A percentile compares a stretch with the other conserved stretches of the same genome.
phyloP scores from a whole-genome alignment of 306 rosid species.

The Corylus americana region DNA sequence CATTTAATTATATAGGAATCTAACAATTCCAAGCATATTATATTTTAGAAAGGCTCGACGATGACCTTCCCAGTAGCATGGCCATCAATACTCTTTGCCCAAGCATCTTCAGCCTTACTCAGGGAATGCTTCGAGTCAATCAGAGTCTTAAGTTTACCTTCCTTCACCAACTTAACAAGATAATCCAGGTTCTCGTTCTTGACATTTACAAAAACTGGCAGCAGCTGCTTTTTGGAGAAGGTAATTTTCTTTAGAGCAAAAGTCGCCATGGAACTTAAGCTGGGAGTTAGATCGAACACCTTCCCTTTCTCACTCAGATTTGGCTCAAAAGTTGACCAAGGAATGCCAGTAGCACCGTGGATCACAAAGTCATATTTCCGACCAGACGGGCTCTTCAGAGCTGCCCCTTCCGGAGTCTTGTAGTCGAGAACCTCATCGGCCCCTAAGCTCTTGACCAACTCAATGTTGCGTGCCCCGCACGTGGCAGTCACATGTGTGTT shows the following conservation, averaged over 20 bases:
- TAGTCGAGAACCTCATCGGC: constrained; percentile 86
- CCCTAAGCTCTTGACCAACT: constrained; percentile 63
- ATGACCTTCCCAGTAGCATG: constrained; percentile 86
- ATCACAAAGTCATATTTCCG: constrained; percentile 65
- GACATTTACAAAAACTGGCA: constrained; percentile 43
- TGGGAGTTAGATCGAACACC: constrained; percentile 61
- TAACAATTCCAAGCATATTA: background rate
- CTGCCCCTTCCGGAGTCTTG: constrained; percentile 70
- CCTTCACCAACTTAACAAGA: constrained; percentile 65
- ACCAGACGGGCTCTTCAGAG: constrained; percentile 72
- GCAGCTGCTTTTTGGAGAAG: constrained; percentile 66
- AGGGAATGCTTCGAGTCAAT: constrained; percentile 60
- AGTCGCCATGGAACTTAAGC: constrained; percentile 32
- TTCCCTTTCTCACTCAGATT: constrained; percentile 57
- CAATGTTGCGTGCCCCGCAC: constrained; percentile 72
- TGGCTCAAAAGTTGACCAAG: constrained; percentile 77
- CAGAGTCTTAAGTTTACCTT: constrained; percentile 67
- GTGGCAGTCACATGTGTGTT: constrained; percentile 82
- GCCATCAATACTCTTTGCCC: constrained; percentile 70
- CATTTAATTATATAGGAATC: background rate
- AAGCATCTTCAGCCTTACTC: constrained; percentile 64
- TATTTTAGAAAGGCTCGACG: constrained; percentile 44
- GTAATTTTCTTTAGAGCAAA: constrained; percentile 54
- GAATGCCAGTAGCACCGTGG: constrained; percentile 55
- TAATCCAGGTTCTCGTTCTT: constrained; percentile 51